Conservation (phyloP, 75 land plant species). For the Cupressus sempervirens region DNA sequence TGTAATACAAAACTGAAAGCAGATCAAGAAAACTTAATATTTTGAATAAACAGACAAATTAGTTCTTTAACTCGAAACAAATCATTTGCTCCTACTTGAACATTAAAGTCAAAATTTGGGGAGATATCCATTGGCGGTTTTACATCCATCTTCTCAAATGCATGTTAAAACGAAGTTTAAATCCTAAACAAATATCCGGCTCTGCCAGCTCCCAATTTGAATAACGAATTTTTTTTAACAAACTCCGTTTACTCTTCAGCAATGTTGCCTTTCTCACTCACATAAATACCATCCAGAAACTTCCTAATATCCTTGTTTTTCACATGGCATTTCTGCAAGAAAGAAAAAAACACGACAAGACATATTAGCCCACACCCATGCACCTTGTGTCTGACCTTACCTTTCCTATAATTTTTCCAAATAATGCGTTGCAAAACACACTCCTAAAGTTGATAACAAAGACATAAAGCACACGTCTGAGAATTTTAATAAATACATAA, state of each 20-base stretch:
- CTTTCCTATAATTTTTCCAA: background rate
- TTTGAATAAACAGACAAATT: too few species aligned
- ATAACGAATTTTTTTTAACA: background rate
- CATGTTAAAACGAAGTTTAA: background rate
- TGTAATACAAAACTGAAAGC: too few species aligned
- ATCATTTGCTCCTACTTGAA: too few species aligned
- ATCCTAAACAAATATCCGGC: background rate
- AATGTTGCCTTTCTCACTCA: constrained; percentile 74
- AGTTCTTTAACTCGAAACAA: too few species aligned
- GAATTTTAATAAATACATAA: background rate
- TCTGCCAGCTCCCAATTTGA: background rate
- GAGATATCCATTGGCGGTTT: too few species aligned
- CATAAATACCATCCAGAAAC: constrained; percentile 85
- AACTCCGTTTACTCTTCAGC: constrained; percentile 9
- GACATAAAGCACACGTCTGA: background rate
- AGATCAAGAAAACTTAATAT: too few species aligned
- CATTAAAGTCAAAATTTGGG: too few species aligned
- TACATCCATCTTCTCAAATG: too few species aligned
- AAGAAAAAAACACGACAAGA: constrained; percentile 4
- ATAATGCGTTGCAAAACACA: background rate
- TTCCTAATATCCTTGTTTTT: constrained; percentile 90
- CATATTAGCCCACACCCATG: background rate
- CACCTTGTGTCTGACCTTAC: background rate
- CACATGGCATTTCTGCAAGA: constrained; percentile 81
- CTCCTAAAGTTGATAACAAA: background rate